Evolutionary conservation across 495 filamentous ascomycete genomes (phyloP), one percentile per base, ranked within the genome.

Genomic region (Penicillium bovifimosum): DNA sequence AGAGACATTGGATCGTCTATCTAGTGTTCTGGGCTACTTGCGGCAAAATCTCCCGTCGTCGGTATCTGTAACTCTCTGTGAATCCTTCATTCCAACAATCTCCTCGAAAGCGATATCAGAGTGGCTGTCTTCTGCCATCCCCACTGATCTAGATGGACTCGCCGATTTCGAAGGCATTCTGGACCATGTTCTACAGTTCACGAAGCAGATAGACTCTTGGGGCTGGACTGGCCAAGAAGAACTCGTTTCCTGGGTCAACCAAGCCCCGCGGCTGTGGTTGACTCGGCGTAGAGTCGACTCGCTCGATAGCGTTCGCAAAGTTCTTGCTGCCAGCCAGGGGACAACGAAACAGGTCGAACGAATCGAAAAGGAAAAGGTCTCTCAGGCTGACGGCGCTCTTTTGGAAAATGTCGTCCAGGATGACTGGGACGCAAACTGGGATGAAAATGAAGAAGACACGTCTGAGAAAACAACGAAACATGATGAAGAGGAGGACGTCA

Each of bases 261-360:
- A 83, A 42, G 86, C 86, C 6, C 86, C 92, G 5, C 80, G 80
- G 18, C 78, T 90, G 10, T 98, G 93, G 93, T 75, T 96, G 17
- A 80, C 82, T n/a, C 91, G 87, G 63, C 84, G 88, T 51, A 84
- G 84, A 50, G 90, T 93, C 56, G 77, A 78, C 35, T 84, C 86
- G 3, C 72, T 99, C 29, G 83, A 90, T 56, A 75, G 77, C 17
- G 82, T 93, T 6, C 81, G 91, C 41, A 80, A 75, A 45, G 78
- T 87, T 20, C 72, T 95, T 26, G 73, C 83, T 42, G 65, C 73
- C 27, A 87, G 86, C 6, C 72, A 89, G 34, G 79, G 81, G 29
- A 66, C 73, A 26, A 77, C 82, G 3, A 83, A 80, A 54, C 71
- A 74, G 35, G 90, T 92, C 2, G 90, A 96, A 62, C 81, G 87